Conservation (phyloP, 495 filamentous ascomycete species). For the Cladorrhinum samala region DNA sequence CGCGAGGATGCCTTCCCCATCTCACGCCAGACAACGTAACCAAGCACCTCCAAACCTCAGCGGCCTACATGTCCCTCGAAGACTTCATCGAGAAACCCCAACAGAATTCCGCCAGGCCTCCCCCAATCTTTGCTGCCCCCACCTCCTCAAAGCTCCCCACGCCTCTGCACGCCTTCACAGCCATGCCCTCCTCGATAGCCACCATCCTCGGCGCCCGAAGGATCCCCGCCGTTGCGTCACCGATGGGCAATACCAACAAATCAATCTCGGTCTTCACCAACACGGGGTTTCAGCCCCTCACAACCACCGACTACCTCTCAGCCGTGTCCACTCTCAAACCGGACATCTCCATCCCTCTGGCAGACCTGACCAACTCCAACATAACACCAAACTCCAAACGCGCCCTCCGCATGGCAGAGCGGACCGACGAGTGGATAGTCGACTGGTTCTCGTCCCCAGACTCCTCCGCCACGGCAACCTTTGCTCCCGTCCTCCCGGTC, state of each 20-base stretch:
- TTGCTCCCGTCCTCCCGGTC: conserved; percentile 77
- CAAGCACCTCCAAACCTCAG: conserved; percentile 56
- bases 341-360: conserved; percentile 74
- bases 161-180: conserved; percentile 68
- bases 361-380: conserved; percentile 61
- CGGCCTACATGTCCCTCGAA: conserved; percentile 78
- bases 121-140: conserved; percentile 37
- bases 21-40: conserved; percentile 76
- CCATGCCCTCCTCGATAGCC: conserved; percentile 44
- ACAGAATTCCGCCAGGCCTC: conserved; percentile 32
- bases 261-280: conserved; percentile 75
- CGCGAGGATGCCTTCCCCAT: conserved; percentile 79
- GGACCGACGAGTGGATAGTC: conserved; percentile 76
- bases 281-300: conserved; percentile 69
- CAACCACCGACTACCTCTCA: conserved; percentile 58
- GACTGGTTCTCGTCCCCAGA: conserved; percentile 54
- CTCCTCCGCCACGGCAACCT: conserved; percentile 44
- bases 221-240: conserved; percentile 65
- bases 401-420: conserved; percentile 73
- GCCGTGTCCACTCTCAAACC: conserved; percentile 58
- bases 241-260: conserved; percentile 64
- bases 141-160: conserved; percentile 34
- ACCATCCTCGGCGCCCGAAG: conserved; percentile 76
- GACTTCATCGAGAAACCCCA: conserved; percentile 79
- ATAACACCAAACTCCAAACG: conserved; percentile 57